Evolutionary conservation across 2,329 filamentous ascomycete genomes (phyloP).

Genomic region (Fusarium chlamydosporum): DNA sequence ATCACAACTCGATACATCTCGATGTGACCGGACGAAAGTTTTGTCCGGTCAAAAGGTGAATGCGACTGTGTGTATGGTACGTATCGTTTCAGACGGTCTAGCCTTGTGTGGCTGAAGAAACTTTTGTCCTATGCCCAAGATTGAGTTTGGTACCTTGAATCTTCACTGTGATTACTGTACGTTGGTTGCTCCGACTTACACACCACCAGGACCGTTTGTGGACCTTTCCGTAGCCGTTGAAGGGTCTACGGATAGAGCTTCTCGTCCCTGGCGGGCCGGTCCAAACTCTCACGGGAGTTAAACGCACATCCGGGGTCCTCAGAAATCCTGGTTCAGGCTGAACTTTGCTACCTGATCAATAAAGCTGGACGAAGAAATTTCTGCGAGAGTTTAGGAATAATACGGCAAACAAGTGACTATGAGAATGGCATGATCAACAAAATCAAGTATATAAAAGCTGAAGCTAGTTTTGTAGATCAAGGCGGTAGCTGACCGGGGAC

Average conservation of each 20-base stretch:
- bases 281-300: conserved; percentile 44
- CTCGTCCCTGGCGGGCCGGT: conserved; percentile 36
- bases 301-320: conserved; percentile 27
- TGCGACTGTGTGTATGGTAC: conserved; percentile 14
- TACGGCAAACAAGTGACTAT: conserved; percentile 4
- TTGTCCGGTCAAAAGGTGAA: conserved; percentile 19
- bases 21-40: conserved; percentile 27
- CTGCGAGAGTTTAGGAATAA: conserved; percentile 8
- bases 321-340: conserved; percentile 12
- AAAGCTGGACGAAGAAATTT: conserved; percentile 12
- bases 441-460: conserved; percentile 33
- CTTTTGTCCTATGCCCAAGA: conserved; percentile 24
- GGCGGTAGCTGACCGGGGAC: conserved; percentile 45
- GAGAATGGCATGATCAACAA: conserved; percentile 27
- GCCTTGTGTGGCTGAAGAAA: conserved; percentile 30
- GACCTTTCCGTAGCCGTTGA: conserved; percentile 38
- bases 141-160: conserved; percentile 42
- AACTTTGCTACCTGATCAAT: conserved; percentile 18
- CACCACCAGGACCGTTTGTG: conserved; percentile 32
- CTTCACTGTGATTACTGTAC: conserved; percentile 8
- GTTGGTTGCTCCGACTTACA: conserved; percentile 25
- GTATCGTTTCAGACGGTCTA: conserved; percentile 31
- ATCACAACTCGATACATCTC: conserved; percentile 24
- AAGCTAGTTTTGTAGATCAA: conserved; percentile 39
- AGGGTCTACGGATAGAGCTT: conserved; percentile 33